Evolutionary conservation across 805 yeast genomes (phyloP), one percentile per base, ranked within the genome.

Genomic region (Saturnispora mendoncae): DNA sequence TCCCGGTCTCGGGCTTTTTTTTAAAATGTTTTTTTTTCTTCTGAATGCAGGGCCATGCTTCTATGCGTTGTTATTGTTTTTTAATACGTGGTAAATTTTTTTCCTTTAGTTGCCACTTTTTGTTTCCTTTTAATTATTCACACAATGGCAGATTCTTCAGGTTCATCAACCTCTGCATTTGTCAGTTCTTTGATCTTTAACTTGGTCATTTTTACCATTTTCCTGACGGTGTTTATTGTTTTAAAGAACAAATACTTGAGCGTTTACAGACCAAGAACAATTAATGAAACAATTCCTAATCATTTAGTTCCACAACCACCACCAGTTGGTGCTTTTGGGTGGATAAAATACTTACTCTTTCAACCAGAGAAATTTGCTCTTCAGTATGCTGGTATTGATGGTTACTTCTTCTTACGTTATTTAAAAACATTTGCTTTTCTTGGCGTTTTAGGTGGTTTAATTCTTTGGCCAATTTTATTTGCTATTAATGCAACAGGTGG

Each of bases 1-100:
- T 61, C 78, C 95, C 80, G 94, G 80, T 84, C 75, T 79, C 80
- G 76, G 79, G 86, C 92, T 81, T 46, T 37, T 24, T 18, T 37
- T 36, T 39, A 42, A 25, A 14, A 10, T 23, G 13, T 6, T 33
- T 35, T 12, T 35, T 35, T 24, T 24, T 17, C 17, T 27, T 19
- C 19, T 19, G 10, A 8, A 12, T 32, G n/a, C n/a, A 7, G 35
- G 35, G 35, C 17, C 35, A 20, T 32, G 35, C 35, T 32, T 25
- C 26, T 7, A 23, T 23, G 26, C 10, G 6, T 23, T 23, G 6
- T 23, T 23, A 7, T 23, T 10, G 6, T 23, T 23, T 23, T 10
- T 23, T 7, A 23, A 23, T 10, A 23, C n/a, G n/a, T n/a, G n/a
- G n/a, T n/a, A n/a, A n/a, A n/a, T 17, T n/a, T 25, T 14, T 2